Evolutionary conservation across 129 eudicot species (phyloP), one percentile per base, ranked within the genome.

Genomic region (Arctium lappa): DNA sequence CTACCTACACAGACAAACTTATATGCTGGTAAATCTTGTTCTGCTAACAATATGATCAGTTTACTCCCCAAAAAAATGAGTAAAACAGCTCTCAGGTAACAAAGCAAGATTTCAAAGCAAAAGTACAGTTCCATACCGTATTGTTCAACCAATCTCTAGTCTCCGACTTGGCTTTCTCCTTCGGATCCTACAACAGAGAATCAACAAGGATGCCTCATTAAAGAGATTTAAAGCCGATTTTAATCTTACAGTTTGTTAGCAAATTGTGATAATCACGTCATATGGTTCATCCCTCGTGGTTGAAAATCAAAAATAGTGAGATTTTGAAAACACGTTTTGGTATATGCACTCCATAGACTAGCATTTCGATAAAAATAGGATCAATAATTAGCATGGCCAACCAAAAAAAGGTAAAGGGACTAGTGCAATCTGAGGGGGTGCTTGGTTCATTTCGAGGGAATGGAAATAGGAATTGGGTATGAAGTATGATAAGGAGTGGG

Each of bases 91-190:
- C 30, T 73, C 69, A 80, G 8, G 27, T 73, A 78, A 46, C 10
- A 85, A n/a, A 18, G 53, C 76, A 69, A 78, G 81, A 68, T 37
- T 76, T 81, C 7, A 74, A 32, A 37, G 18, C 22, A 29, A 74
- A 90, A 72, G 74, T 40, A 11, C 11, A 16, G 88, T 74, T 40
- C 3, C 93, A 37, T 87, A 90, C 98, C 92, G 84, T 89, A 82
- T 89, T 89, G 91, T 93, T 93, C 75, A 93, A 75, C 98, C 98
- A 93, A 84, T 91, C 98, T 85, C 98, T 89, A 29, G 98, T 94
- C 87, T 90, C 93, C 8, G 94, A 90, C 80, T 88, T 89, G 53
- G 98, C 98, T 78, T 91, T 93, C 87, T 93, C 98, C 91, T 88
- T 91, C 16, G 98, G 98, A 81, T 93, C 98, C 98, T 93, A 75